Percentiles rank a stretch among this genome's conserved stretches.
Conservation (phyloP, 805 yeast genomes). For the Yueomyces sp. region DNA sequence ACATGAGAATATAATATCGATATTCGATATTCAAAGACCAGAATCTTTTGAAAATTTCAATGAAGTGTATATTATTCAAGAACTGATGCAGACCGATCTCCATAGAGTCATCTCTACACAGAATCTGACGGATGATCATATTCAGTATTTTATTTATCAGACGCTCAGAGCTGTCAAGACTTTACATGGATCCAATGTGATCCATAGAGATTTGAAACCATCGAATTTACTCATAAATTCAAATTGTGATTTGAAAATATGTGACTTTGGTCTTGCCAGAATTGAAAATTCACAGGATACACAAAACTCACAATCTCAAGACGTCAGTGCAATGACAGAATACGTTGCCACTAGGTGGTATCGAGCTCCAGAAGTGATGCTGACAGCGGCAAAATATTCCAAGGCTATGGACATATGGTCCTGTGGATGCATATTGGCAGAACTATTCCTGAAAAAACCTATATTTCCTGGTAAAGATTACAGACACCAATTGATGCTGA, state of each 20-base stretch:
- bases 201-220: constrained; percentile 89
- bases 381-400: constrained; percentile 84
- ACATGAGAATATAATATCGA: constrained; percentile 86
- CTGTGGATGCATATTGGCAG: constrained; percentile 91
- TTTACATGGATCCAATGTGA: constrained; percentile 84
- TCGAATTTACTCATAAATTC: constrained; percentile 75
- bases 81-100: constrained; percentile 77
- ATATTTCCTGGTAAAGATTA: constrained; percentile 91
- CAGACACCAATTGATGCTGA: constrained; percentile 77
- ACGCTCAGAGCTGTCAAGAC: constrained; percentile 82
- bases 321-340: constrained; percentile 56
- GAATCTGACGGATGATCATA: constrained; percentile 77
- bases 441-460: constrained; percentile 75
- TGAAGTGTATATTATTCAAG: constrained; percentile 84
- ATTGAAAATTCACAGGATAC: constrained; percentile 12
- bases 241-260: constrained; percentile 85
- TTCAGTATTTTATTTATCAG: constrained; percentile 88
- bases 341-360: constrained; percentile 98
- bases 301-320: constrained; percentile 18
- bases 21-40: constrained; percentile 83
- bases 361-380: constrained; percentile 95
- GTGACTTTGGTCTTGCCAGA: constrained; percentile 87
- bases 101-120: constrained; percentile 77
- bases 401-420: constrained; percentile 96
- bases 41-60: constrained; percentile 57